Base-by-base conservation (phyloP, 2,329 filamentous ascomycete genomes). In the Xylariaceae sp. region DNA sequence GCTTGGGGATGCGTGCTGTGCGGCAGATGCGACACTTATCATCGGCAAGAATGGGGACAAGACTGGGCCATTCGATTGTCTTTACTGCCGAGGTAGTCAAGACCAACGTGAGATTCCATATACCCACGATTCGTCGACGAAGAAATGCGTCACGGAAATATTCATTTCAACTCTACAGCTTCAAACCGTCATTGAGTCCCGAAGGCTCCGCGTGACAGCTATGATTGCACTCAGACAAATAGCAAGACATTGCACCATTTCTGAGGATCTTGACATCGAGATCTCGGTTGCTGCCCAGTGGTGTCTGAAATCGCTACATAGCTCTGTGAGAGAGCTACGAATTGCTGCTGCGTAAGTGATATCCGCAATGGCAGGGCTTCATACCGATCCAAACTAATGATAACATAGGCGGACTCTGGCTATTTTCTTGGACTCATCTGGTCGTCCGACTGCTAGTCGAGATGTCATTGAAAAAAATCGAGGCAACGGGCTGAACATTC, bases 321-420 rank as follows among this genome's bases (percentile, higher is more conserved):
- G 90, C 62, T 94, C 90, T 1, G 64, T 89, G 16, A 79, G 91
- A 57, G 93, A 97, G 60, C 69, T 97, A 19, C 82, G 91, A 24
- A 78, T 96, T 53, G 85, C 85, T 29, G 86, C 90, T 43, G 86
- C 85, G 71, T 84, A 70, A 56, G 67, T 60, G 40, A 44, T n/a
- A n/a, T 15, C 4, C 4, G 18, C 46, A 33, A 6, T 49, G 50
- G 49, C 37, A 37, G n/a, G n/a, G n/a, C n/a, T n/a, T n/a, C n/a
- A n/a, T n/a, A n/a, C n/a, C n/a, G n/a, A n/a, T n/a, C n/a, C n/a
- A n/a, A 36, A 39, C 57, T 52, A 45, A 58, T 37, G 19, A 19
- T 37, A 7, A 41, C 43, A 13, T 46, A 85, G 81, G 28, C 76
- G 79, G 45, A 79, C 83, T 0, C 60, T 91, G 19, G 72, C 81